Evolutionary conservation across 495 filamentous ascomycete species (phyloP), one percentile per base, ranked within the genome.

Genomic region (Lepidopterella palustris): DNA sequence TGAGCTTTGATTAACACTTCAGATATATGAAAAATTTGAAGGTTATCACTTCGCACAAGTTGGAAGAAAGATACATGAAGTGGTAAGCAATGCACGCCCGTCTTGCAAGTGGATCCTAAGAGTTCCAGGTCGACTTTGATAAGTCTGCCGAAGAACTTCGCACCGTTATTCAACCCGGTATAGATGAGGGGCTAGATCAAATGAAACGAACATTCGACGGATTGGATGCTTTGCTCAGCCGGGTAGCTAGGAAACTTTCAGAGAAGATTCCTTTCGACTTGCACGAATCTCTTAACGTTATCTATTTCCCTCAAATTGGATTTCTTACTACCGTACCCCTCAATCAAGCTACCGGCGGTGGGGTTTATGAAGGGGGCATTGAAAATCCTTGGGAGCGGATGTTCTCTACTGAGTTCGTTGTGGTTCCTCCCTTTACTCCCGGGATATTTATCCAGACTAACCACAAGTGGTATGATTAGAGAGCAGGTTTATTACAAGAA

Each of bases 221-320:
- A 2, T 77, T 96, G 56, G 84, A 84, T 59, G 79, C 80, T 58
- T 74, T 96, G 29, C 80, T 98, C 23, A 84, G 83, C 10, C 47
- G 62, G 39, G 64, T 67, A 11, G 67, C 64, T 5, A 49, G 60
- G 3, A 68, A 63, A 40, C 21, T 68, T 53, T 78, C 82, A 3
- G 71, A 67, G 10, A 80, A 77, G 1, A 75, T 92, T 11, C 92
- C 93, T 0, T 74, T 75, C 59, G 64, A 76, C 62, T 65, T 87
- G 69, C 73, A 79, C 73, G 68, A 84, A 57, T 74, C 84, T 68
- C 63, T 97, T 73, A 89, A 88, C 57, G 84, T 87, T 51, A 87
- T 95, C 21, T 92, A 92, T 70, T 90, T 96, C 64, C 91, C 90
- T 9, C 89, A 95, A 67, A 80, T 96, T 13, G 95, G 93, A 2